These are phyloP conservation scores for Tolypocladium tundrense DNA, from an alignment of 2,329 filamentous ascomycete species.

Conservation along the genomic window DNA sequence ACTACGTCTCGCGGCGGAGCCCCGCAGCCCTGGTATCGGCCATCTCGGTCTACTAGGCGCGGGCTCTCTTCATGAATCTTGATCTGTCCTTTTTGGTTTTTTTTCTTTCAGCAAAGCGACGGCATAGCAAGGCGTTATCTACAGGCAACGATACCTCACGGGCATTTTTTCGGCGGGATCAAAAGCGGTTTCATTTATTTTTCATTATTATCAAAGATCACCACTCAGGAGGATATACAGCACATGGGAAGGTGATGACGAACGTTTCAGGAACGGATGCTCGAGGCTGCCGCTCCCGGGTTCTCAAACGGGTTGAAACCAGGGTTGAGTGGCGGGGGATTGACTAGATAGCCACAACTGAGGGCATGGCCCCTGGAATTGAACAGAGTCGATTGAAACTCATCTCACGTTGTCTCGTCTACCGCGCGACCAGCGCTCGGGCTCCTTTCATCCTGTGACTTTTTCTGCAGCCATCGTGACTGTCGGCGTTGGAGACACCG, in stretches of 20 bases:
- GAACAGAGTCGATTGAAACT: slow-evolving; percentile 3
- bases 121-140: slow-evolving; percentile 17
- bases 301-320: not conserved
- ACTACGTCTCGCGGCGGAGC: slow-evolving; percentile 42
- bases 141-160: slow-evolving; percentile 16
- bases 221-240: slow-evolving; percentile 5
- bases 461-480: not conserved
- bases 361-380: not conserved
- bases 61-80: not conserved
- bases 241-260: not conserved
- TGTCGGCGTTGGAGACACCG: not conserved
- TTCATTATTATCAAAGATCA: slow-evolving; percentile 1
- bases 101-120: slow-evolving; percentile 13
- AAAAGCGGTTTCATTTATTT: slow-evolving; percentile 3
- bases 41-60: slow-evolving; percentile 46
- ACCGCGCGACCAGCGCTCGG: not conserved
- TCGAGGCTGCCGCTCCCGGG: slow-evolving; percentile 1
- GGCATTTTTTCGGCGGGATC: slow-evolving; percentile 10
- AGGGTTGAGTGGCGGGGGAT: not conserved
- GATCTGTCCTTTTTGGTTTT: slow-evolving; percentile 2
- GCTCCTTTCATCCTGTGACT: not conserved
- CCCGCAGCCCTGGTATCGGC: slow-evolving; percentile 40
- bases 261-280: not conserved
- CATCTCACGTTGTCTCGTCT: not conserved
- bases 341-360: not conserved